Base-by-base conservation (phyloP, 805 yeast genomes). In the Suhomyces kilbournensis region DNA sequence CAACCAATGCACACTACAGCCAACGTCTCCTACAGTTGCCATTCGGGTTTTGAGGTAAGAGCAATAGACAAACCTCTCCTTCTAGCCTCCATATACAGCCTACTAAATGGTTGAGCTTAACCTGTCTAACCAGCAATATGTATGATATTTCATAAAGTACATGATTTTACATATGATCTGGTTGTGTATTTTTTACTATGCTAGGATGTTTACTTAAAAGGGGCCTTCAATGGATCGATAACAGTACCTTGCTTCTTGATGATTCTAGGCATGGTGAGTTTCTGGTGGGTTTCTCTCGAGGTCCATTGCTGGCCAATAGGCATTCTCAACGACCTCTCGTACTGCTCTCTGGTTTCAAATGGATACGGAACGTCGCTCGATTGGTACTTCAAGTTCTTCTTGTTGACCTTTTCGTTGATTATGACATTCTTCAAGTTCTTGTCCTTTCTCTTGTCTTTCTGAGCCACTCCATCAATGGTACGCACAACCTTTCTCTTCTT, bases 301-400 rank as follows among this genome's bases (percentile, higher is more conserved):
- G 93, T 85, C 98, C 98, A 94, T 71, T 94, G 97, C 69, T 89
- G 96, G 23, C 98, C 98, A 55, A 94, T 76, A n/a, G 98, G 97
- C 90, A 90, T 86, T 65, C 96, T 82, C 63, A 94, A 76, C 4
- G 96, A 84, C 65, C 97, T 82, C 70, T 94, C 99, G 69, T 94
- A 94, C 71, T 94, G 98, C 66, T 91, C 98, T 66, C 86, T 80
- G 54, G 86, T 86, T 72, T 94, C 97, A 68, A 80, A 94, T 54
- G 97, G 97, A 80, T 85, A 93, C 25, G 98, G 98, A 46, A 94
- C 97, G n/a, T 86, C 83, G 39, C 85, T 79, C 1, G 97, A 87
- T 68, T 86, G 91, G 72, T 90, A 94, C 71, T 90, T 91, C 63
- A 83, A 73, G 64, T 85, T 85, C 78, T 88, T 90, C 75, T 93